phyloP scores from a whole-genome alignment of 495 filamentous ascomycete genomes.

The Tuber brumale region DNA sequence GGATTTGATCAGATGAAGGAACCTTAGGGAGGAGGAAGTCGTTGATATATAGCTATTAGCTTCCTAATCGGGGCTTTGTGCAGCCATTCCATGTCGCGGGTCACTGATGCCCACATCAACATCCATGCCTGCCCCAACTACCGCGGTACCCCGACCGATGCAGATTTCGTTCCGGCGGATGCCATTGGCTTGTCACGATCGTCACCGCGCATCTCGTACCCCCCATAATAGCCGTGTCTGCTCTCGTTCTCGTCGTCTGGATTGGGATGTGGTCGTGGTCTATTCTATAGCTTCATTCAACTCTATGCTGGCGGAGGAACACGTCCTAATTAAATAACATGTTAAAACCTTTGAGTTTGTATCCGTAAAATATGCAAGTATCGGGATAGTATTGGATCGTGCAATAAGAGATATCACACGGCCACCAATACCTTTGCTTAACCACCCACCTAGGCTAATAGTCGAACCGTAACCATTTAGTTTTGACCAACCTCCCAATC shows the following conservation, averaged over 20 bases:
- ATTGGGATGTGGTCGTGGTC: not conserved
- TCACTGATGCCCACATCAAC: too few relatives aligned
- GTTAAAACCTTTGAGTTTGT: not conserved
- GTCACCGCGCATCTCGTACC: too few relatives aligned
- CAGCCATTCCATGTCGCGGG: too few relatives aligned
- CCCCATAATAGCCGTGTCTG: too few relatives aligned
- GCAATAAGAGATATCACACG: not conserved
- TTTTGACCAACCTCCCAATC: not conserved
- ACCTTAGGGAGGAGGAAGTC: too few relatives aligned
- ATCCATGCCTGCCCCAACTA: too few relatives aligned
- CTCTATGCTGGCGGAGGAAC: not conserved
- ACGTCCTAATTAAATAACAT: not conserved
- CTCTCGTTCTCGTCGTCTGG: too few relatives aligned
- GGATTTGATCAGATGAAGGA: too few relatives aligned
- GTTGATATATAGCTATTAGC: not conserved
- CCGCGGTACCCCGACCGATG: not conserved
- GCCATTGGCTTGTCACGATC: too few relatives aligned
- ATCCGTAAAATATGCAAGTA: not conserved
- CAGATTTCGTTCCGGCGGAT: not conserved
- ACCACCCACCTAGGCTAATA: not conserved
- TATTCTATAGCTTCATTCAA: not conserved
- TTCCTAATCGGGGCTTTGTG: not conserved
- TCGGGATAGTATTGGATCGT: not conserved
- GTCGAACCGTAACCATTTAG: not conserved
- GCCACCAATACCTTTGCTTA: not conserved